These are phyloP conservation scores for Bryoerythrophyllum caledonicum DNA, from an alignment of 225 moss, liverwort and hornwort species.

Conservation along the genomic window DNA sequence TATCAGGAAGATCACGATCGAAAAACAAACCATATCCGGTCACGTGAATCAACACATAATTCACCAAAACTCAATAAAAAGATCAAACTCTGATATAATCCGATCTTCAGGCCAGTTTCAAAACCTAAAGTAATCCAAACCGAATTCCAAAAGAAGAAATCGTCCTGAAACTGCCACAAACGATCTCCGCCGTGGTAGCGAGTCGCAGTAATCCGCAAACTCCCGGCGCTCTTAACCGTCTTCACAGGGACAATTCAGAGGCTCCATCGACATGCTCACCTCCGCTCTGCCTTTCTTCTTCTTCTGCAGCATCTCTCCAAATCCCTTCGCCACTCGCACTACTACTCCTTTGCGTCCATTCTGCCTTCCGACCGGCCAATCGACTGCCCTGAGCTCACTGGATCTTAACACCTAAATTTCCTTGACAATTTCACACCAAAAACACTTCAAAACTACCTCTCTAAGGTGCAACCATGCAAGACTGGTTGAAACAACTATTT, in stretches of 20 bases:
- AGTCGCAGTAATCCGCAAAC: conserved; percentile 54
- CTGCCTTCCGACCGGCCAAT: conserved; percentile 11
- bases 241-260: conserved; percentile 63
- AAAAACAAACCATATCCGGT: not conserved
- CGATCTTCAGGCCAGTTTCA: not conserved
- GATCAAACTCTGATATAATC: not conserved
- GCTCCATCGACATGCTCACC: conserved; percentile 25
- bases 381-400: conserved; percentile 14
- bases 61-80: conserved; percentile 32
- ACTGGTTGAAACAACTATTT: too few relatives aligned
- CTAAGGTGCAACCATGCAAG: too few relatives aligned
- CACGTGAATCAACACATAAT: not conserved
- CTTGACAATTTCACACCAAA: too few relatives aligned
- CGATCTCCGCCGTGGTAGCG: conserved; percentile 60
- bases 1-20: not conserved
- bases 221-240: conserved; percentile 58
- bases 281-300: conserved; percentile 48
- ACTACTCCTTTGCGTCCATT: conserved; percentile 9
- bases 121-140: conserved; percentile 19
- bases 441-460: too few relatives aligned
- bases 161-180: accelerated
- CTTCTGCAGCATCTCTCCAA: conserved; percentile 56
- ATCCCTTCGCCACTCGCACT: conserved; percentile 64
- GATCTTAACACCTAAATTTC: not conserved
- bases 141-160: not conserved